Conservation (phyloP, 208 protist species). For the Crithidia bombi region DNA sequence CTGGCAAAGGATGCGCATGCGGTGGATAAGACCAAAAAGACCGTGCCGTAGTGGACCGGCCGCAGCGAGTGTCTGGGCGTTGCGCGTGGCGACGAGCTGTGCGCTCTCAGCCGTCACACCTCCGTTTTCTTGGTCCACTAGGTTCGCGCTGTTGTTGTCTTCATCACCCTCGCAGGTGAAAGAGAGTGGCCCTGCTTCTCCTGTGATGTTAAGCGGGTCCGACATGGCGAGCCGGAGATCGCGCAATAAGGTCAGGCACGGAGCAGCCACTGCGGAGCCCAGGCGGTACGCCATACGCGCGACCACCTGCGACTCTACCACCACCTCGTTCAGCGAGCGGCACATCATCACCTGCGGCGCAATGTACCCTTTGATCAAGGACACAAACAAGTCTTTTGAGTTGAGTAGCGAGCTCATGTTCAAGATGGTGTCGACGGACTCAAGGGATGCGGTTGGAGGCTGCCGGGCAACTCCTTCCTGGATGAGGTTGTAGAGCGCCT, state of each 20-base stretch:
- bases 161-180: background rate
- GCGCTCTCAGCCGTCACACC: conserved; percentile 5
- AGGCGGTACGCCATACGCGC: conserved; percentile 53
- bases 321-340: conserved; percentile 32
- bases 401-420: conserved; percentile 70
- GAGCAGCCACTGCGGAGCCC: conserved; percentile 41
- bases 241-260: conserved; percentile 60
- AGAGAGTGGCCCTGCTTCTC: background rate
- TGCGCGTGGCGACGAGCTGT: conserved; percentile 16
- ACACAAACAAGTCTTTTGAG: conserved; percentile 64
- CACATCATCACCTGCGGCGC: conserved; percentile 53
- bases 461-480: conserved; percentile 19
- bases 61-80: conserved; percentile 23
- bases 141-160: background rate
- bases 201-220: conserved; percentile 10
- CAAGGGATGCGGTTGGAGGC: conserved; percentile 22
- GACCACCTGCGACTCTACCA: conserved; percentile 59
- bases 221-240: conserved; percentile 46
- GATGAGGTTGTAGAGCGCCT: conserved; percentile 53
- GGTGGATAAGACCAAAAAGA: conserved; percentile 40
- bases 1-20: conserved; percentile 57
- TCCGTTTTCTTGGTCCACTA: background rate
- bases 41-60: conserved; percentile 20
- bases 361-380: conserved; percentile 56
- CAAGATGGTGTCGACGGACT: conserved; percentile 71